Percentiles rank a stretch among this genome's conserved stretches.
Conservation (phyloP, 768 basidiomycete genomes). For the Tricholoma matsutake region DNA sequence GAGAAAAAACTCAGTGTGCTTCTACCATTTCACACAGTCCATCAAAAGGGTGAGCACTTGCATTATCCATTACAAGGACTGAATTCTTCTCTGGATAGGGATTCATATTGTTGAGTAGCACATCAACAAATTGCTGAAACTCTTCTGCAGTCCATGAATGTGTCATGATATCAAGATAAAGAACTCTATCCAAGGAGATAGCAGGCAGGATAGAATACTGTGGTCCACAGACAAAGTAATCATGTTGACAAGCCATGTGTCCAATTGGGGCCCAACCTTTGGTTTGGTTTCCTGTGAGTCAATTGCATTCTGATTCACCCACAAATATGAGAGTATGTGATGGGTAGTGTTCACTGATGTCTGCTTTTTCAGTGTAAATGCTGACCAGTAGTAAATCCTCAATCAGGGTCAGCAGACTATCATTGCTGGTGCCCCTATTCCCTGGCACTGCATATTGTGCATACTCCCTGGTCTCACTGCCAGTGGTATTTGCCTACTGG, state of each 20-base stretch:
- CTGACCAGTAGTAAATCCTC: too few species aligned
- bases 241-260: slow-evolving; percentile 15
- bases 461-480: too few species aligned
- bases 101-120: slow-evolving; percentile 28
- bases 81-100: slow-evolving; percentile 26
- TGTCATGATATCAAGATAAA: slow-evolving; percentile 25
- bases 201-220: slow-evolving; percentile 33
- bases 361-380: too few species aligned
- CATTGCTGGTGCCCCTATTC: too few species aligned
- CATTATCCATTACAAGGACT: slow-evolving; percentile 36
- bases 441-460: too few species aligned
- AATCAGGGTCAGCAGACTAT: too few species aligned
- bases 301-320: slow-evolving; percentile 29
- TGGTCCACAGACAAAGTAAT: slow-evolving; percentile 27
- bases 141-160: slow-evolving; percentile 23
- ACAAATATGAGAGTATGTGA: slow-evolving; percentile 23
- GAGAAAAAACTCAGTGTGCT: slow-evolving; percentile 6
- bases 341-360: slow-evolving; percentile 7
- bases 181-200: slow-evolving; percentile 28
- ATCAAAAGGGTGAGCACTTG: slow-evolving; percentile 26
- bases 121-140: slow-evolving; percentile 20
- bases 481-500: too few species aligned
- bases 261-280: slow-evolving; percentile 25
- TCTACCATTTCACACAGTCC: slow-evolving; percentile 20
- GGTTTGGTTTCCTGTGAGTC: slow-evolving; percentile 18